A percentile compares a stretch with the other conserved stretches of the same genome.
These are phyloP conservation scores for Magnolia sinica DNA, from an alignment of 164 flowering plant species.

Conservation along the genomic window DNA sequence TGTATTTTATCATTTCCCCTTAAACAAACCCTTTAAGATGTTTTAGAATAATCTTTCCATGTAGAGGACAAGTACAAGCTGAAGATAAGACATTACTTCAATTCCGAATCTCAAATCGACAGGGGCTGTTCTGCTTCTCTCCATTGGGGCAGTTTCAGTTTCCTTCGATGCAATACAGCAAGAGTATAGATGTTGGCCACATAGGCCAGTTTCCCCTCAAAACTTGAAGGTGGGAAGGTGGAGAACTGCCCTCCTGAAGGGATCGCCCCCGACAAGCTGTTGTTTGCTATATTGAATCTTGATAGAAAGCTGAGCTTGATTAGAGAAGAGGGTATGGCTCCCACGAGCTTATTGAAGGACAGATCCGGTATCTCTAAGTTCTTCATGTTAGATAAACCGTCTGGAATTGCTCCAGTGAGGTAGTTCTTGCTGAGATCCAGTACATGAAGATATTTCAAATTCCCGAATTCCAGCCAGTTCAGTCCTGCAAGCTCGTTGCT, in stretches of 20 bases:
- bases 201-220: background rate
- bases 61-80: too few species aligned
- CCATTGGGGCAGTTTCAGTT: too few species aligned
- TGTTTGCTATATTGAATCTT: slow-evolving; percentile 49
- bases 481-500: slow-evolving; percentile 9
- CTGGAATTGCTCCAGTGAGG: slow-evolving; percentile 13
- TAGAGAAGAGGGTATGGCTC: slow-evolving; percentile 22
- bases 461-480: slow-evolving; percentile 18
- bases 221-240: background rate
- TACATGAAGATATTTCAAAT: slow-evolving; percentile 11
- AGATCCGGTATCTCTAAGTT: slow-evolving; percentile 23
- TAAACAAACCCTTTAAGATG: too few species aligned
- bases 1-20: too few species aligned
- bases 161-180: background rate
- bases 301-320: slow-evolving; percentile 23
- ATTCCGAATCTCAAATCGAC: too few species aligned
- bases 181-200: background rate
- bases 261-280: slow-evolving; percentile 14
- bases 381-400: slow-evolving; percentile 18
- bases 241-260: slow-evolving; percentile 32
- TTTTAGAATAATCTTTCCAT: too few species aligned
- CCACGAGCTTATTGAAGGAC: slow-evolving; percentile 38
- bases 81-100: too few species aligned
- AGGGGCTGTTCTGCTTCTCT: too few species aligned
- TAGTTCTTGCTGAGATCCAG: slow-evolving; percentile 16